Conservation (phyloP, 768 basidiomycete species). For the Russula vinacea region DNA sequence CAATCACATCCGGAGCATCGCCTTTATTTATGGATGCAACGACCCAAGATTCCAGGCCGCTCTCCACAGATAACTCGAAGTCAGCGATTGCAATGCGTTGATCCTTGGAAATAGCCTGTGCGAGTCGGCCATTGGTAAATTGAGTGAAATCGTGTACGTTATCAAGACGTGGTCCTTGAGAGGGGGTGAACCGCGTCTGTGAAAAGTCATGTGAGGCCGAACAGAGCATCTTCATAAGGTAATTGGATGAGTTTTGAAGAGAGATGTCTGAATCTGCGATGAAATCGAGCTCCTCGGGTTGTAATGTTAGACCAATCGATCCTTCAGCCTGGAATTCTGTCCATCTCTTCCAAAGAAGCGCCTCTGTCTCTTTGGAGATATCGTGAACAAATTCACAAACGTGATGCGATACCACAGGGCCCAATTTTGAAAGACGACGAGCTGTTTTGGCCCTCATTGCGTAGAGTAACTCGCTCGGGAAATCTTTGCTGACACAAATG, state of each 20-base stretch:
- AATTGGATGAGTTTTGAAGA: neutral
- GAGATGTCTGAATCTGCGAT: constrained; percentile 9
- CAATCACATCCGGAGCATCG: constrained; percentile 7
- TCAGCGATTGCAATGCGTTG: constrained; percentile 10
- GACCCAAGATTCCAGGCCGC: constrained; percentile 9
- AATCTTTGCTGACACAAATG: constrained; percentile 33
- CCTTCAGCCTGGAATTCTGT: neutral
- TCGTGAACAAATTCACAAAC: neutral
- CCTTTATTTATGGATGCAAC: neutral
- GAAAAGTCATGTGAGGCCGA: neutral
- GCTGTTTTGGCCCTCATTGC: constrained; percentile 35
- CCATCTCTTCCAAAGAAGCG: constrained; percentile 15
- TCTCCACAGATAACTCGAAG: constrained; percentile 18
- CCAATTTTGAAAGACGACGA: constrained; percentile 30
- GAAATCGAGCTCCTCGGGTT: neutral
- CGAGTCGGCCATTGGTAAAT: constrained; percentile 4
- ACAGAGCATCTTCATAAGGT: constrained; percentile 6
- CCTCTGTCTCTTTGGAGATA: neutral
- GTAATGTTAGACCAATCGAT: neutral
- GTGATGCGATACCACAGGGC: constrained; percentile 7
- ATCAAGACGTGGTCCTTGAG: neutral
- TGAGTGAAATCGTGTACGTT: neutral
- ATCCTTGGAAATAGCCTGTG: neutral
- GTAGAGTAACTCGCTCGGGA: constrained; percentile 34
- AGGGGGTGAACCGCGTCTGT: neutral